A percentile compares a stretch with the other conserved stretches of the same genome.
phyloP scores from a whole-genome alignment of 495 filamentous ascomycete genomes.

The Saxispiralis lemnorum region DNA sequence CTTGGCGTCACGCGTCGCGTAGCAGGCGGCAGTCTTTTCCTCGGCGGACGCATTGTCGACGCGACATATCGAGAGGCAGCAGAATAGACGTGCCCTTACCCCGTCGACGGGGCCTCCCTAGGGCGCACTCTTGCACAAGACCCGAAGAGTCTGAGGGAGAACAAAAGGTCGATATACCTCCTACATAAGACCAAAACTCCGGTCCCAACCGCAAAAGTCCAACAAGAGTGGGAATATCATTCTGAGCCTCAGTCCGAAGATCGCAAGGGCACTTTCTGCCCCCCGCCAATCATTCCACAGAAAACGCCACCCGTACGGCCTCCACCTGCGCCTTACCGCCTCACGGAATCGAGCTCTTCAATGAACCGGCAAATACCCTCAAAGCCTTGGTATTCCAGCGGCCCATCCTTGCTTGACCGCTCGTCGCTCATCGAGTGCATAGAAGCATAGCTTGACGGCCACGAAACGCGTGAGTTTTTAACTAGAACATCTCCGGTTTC shows the following conservation, averaged over 20 bases:
- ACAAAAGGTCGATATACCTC: no score
- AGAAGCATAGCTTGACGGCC: conserved; percentile 35
- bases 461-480: conserved; percentile 33
- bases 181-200: no score
- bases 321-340: conserved; percentile 12
- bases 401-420: conserved; percentile 26
- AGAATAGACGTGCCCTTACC: no score
- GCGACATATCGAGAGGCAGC: no score
- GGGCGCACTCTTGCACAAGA: no score
- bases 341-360: conserved; percentile 60
- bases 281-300: not conserved
- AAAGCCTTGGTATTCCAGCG: conserved; percentile 53
- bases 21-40: no score
- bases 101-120: no score
- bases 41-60: no score
- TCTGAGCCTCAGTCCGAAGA: conserved; percentile 2
- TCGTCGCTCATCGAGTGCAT: conserved; percentile 34
- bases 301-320: not conserved
- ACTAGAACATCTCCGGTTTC: conserved; percentile 29
- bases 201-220: no score
- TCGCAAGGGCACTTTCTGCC: not conserved
- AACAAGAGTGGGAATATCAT: conserved; percentile 13
- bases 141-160: no score
- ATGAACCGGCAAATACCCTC: conserved; percentile 79
- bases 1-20: no score